phyloP scores from a whole-genome alignment of 2,329 filamentous ascomycete species.

The Basipetospora chlamydospora region DNA sequence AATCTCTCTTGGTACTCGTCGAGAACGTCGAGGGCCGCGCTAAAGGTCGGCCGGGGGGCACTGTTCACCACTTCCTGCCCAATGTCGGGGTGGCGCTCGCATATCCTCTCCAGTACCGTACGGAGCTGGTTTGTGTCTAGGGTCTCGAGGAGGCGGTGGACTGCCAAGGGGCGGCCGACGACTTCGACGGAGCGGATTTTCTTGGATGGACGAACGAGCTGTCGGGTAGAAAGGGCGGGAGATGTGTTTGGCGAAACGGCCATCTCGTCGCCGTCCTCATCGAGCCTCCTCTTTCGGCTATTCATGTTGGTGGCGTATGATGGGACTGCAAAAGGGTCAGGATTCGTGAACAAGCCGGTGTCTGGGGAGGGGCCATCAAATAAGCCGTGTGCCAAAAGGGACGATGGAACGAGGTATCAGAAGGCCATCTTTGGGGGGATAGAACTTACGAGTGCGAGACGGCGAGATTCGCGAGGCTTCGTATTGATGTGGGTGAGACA shows the following conservation, averaged over 20 bases:
- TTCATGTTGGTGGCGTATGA: conserved; percentile 37
- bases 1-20: conserved; percentile 68
- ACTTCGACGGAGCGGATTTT: conserved; percentile 51
- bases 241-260: conserved; percentile 75
- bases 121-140: conserved; percentile 75
- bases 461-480: conserved; percentile 39
- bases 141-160: conserved; percentile 77
- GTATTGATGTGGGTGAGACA: conserved; percentile 45
- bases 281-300: conserved; percentile 72
- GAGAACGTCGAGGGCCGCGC: conserved; percentile 66
- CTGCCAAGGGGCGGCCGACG: conserved; percentile 36
- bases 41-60: conserved; percentile 75
- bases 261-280: conserved; percentile 77
- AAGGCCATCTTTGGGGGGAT: conserved; percentile 13
- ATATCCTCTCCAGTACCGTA: conserved; percentile 76
- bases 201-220: conserved; percentile 52
- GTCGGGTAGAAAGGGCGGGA: conserved; percentile 56
- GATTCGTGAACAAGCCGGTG: conserved; percentile 13
- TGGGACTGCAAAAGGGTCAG: conserved; percentile 14
- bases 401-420: not conserved
- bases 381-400: conserved; percentile 1
- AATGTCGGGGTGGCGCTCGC: conserved; percentile 76
- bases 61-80: conserved; percentile 69
- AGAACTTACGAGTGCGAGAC: conserved; percentile 37
- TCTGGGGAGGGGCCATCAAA: conserved; percentile 6